Conservation (phyloP, 2,329 filamentous ascomycete species). For the Epichloe baconii region DNA sequence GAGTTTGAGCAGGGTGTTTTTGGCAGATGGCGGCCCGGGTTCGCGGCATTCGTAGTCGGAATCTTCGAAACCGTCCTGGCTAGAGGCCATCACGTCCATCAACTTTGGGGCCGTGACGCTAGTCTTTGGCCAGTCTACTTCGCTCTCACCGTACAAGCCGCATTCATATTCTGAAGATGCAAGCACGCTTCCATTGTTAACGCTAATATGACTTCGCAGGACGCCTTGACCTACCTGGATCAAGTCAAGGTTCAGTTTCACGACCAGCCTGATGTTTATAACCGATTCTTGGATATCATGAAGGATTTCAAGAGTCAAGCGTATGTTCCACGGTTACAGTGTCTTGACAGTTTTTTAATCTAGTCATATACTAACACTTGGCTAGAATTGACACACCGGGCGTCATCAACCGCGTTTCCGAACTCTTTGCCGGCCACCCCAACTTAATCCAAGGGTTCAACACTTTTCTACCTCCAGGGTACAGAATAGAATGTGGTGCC, state of each 20-base stretch:
- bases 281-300: constrained; percentile 96
- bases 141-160: too few species aligned
- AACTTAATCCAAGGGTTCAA: constrained; percentile 97
- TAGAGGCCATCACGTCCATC: too few species aligned
- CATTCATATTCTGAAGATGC: too few species aligned
- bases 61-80: too few species aligned
- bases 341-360: constrained; percentile 28
- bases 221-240: constrained; percentile 87
- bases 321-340: constrained; percentile 35
- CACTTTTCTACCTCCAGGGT: constrained; percentile 89
- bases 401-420: constrained; percentile 92
- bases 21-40: too few species aligned
- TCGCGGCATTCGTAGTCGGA: too few species aligned
- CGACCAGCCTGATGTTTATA: constrained; percentile 94
- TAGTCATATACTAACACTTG: constrained; percentile 57
- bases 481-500: constrained; percentile 89
- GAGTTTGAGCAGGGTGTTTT: too few species aligned
- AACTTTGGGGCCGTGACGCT: too few species aligned
- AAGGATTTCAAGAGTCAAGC: constrained; percentile 99
- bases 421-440: constrained; percentile 88
- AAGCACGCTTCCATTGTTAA: not conserved
- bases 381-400: constrained; percentile 84
- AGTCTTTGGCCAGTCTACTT: too few species aligned
- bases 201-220: constrained; percentile 21
- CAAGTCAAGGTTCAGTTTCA: constrained; percentile 98